A percentile compares a stretch with the other conserved stretches of the same genome.
Evolutionary conservation across 2,329 filamentous ascomycete genomes (phyloP).

Genomic region (Madurella mycetomatis): DNA sequence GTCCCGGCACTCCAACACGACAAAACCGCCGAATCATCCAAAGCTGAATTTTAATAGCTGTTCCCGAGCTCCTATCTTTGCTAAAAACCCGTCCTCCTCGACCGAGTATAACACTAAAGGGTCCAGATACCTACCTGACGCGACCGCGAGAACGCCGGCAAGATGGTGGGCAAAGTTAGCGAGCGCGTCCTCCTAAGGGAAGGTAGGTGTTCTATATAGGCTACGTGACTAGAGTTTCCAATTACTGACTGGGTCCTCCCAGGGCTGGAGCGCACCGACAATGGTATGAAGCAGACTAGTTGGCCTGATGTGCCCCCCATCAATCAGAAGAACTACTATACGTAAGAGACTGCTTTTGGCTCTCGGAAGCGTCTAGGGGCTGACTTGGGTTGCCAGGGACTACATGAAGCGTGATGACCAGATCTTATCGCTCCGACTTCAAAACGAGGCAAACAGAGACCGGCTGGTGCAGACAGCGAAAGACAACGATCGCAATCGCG

Average conservation of each 20-base stretch:
- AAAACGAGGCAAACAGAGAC: slow-evolving; percentile 81
- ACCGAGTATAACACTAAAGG: neutral
- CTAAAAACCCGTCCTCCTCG: neutral
- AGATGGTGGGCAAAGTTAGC: slow-evolving; percentile 62
- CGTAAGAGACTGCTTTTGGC: slow-evolving; percentile 50
- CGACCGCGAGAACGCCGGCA: slow-evolving; percentile 6
- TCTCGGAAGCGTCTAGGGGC: slow-evolving; percentile 2
- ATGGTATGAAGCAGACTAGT: slow-evolving; percentile 91
- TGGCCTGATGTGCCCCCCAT: slow-evolving; percentile 93
- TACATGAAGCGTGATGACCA: slow-evolving; percentile 99
- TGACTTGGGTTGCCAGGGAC: slow-evolving; percentile 55
- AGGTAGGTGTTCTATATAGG: slow-evolving; percentile 40
- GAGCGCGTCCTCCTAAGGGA: slow-evolving; percentile 60
- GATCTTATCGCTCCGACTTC: slow-evolving; percentile 80
- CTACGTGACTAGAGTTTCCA: neutral
- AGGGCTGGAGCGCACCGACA: slow-evolving; percentile 96
- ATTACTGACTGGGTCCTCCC: slow-evolving; percentile 21
- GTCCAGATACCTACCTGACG: too few species aligned
- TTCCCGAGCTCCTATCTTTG: neutral
- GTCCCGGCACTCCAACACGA: neutral
- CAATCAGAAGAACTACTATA: slow-evolving; percentile 99
- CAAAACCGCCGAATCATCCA: neutral
- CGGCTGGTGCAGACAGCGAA: slow-evolving; percentile 80
- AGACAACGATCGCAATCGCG: slow-evolving; percentile 85
- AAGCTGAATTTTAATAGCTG: neutral